Evolutionary conservation across 345 rosid species (phyloP).

Genomic region (Hypericum androsaemum): DNA sequence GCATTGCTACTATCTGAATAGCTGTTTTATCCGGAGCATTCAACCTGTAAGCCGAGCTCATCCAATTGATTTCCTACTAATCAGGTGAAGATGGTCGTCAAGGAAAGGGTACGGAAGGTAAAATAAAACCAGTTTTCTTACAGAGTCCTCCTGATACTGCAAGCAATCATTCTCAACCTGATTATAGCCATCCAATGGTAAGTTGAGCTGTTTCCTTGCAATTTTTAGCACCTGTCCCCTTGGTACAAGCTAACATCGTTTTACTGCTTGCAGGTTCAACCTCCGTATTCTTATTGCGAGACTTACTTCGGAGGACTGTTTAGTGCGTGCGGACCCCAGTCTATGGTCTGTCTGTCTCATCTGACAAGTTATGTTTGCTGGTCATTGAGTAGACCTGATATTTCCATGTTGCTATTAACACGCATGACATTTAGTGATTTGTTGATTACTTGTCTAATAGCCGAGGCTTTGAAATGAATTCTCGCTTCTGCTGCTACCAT

Average conservation of each 20-base stretch:
- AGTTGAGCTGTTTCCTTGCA: constrained; percentile 2
- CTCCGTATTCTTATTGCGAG: constrained; percentile 21
- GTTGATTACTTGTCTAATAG: too few species aligned
- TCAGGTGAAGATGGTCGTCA: constrained; percentile 32
- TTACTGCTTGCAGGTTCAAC: constrained; percentile 21
- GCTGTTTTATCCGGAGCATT: not conserved
- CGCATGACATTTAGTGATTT: too few species aligned
- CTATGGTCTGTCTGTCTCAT: constrained; percentile 40
- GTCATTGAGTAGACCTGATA: not conserved
- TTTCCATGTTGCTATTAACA: too few species aligned
- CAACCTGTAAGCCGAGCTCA: not conserved
- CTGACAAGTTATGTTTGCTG: not conserved
- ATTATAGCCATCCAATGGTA: constrained; percentile 25
- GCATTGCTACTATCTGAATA: constrained; percentile 1
- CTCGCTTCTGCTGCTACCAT: not conserved
- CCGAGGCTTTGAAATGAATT: too few species aligned
- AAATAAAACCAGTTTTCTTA: constrained; percentile 26
- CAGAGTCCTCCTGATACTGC: constrained; percentile 19
- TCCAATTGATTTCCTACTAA: not conserved
- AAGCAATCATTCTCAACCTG: constrained; percentile 15
- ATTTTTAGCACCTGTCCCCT: not conserved
- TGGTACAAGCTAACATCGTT: constrained; percentile 8
- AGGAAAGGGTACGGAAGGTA: constrained; percentile 24
- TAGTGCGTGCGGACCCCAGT: constrained; percentile 33
- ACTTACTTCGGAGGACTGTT: constrained; percentile 26